These are phyloP conservation scores for Phytopythium ostracodes DNA, from an alignment of 352 stramenopile genomes.

Conservation along the genomic window DNA sequence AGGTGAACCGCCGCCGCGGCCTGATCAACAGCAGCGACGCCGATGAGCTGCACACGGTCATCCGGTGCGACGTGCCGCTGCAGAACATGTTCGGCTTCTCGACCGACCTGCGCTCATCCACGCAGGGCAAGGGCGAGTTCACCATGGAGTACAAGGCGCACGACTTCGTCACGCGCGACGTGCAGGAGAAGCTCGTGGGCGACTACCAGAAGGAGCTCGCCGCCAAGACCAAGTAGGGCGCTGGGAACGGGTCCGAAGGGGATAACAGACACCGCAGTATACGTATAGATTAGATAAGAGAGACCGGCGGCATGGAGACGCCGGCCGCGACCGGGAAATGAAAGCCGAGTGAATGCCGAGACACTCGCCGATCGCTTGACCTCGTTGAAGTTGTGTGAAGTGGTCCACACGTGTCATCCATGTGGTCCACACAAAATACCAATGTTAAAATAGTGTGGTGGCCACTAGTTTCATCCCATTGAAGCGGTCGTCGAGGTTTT, in stretches of 20 bases:
- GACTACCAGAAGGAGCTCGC: conserved; percentile 90
- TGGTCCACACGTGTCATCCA: too few relatives aligned
- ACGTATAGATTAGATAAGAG: conserved; percentile 5
- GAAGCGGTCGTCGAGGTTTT: too few relatives aligned
- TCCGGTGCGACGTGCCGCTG: conserved; percentile 94
- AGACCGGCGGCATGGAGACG: neutral
- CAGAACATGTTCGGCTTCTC: conserved; percentile 99
- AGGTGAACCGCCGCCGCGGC: conserved; percentile 93
- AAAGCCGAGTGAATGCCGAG: too few relatives aligned
- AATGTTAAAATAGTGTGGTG: too few relatives aligned
- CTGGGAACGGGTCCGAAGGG: neutral
- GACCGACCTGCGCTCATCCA: conserved; percentile 94
- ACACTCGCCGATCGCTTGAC: neutral
- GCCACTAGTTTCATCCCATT: too few relatives aligned
- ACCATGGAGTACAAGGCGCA: conserved; percentile 99
- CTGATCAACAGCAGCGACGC: conserved; percentile 96
- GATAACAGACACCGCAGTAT: conserved; percentile 4
- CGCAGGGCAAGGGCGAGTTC: conserved; percentile 98
- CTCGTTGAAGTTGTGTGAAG: neutral
- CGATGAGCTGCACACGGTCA: conserved; percentile 91
- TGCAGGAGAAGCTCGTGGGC: conserved; percentile 93
- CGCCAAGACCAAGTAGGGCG: conserved; percentile 71
- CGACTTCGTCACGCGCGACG: conserved; percentile 89
- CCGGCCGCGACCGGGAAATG: too few relatives aligned
- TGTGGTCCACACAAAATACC: too few relatives aligned